Evolutionary conservation across 1,284 basidiomycete genomes (phyloP).

Genomic region (Ceratorhiza oryzae-sativae): DNA sequence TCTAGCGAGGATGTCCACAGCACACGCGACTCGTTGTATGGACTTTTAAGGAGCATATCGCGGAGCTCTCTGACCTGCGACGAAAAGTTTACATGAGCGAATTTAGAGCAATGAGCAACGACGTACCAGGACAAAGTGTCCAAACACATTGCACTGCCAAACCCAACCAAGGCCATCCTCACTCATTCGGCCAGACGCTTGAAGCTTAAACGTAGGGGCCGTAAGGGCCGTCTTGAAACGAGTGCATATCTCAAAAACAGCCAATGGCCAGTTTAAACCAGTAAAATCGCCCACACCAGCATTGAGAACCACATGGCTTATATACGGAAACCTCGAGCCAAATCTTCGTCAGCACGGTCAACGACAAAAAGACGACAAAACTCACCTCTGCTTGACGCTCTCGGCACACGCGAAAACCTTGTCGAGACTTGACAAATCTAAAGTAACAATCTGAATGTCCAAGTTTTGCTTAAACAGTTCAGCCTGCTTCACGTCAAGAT

Average conservation of each 20-base stretch:
- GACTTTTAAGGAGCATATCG: slow-evolving; percentile 49
- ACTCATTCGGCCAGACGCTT: slow-evolving; percentile 67
- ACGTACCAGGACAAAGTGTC: slow-evolving; percentile 81
- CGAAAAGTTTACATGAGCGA: neutral
- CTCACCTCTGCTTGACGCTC: slow-evolving; percentile 64
- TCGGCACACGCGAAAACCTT: slow-evolving; percentile 72
- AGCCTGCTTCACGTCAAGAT: slow-evolving; percentile 55
- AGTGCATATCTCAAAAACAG: slow-evolving; percentile 61
- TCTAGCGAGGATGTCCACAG: slow-evolving; percentile 84
- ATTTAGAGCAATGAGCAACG: neutral
- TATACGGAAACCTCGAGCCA: slow-evolving; percentile 71
- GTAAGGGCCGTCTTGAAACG: slow-evolving; percentile 61
- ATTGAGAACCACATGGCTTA: slow-evolving; percentile 84
- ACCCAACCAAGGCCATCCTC: slow-evolving; percentile 78
- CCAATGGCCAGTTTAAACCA: slow-evolving; percentile 63
- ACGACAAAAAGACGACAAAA: neutral
- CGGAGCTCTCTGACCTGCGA: slow-evolving; percentile 38
- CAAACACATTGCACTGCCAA: slow-evolving; percentile 88
- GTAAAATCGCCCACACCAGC: slow-evolving; percentile 76
- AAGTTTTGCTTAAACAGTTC: slow-evolving; percentile 67
- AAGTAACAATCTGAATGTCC: slow-evolving; percentile 63
- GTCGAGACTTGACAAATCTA: slow-evolving; percentile 71
- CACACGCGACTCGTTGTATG: slow-evolving; percentile 62
- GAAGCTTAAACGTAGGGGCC: slow-evolving; percentile 66
- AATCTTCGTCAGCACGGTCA: slow-evolving; percentile 12